Conservation (phyloP, 2,329 filamentous ascomycete genomes). For the Aspergillus sp. region DNA sequence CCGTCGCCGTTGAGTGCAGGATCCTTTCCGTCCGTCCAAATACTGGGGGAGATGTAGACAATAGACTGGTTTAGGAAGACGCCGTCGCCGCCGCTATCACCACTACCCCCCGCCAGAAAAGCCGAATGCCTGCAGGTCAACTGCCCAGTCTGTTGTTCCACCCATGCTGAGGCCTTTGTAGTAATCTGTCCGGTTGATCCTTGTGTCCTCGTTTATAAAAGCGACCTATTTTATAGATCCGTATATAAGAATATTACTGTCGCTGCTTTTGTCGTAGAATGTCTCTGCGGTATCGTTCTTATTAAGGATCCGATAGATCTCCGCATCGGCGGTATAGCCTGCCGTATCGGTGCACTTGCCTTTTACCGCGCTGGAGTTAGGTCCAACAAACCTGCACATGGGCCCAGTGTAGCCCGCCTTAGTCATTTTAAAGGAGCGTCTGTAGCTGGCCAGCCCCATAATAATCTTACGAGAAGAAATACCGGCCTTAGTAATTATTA, state of each 20-base stretch:
- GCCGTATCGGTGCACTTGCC: slow-evolving; percentile 37
- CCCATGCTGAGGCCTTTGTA: slow-evolving; percentile 29
- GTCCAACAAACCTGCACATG: slow-evolving; percentile 33
- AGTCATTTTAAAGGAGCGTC: slow-evolving; percentile 33
- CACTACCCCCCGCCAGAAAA: background rate
- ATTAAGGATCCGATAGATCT: slow-evolving; percentile 35
- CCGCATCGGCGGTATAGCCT: slow-evolving; percentile 40
- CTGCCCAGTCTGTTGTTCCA: slow-evolving; percentile 39
- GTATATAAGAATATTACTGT: background rate
- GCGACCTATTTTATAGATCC: slow-evolving; percentile 26
- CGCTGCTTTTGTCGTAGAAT: background rate
- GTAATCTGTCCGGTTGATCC: slow-evolving; percentile 17
- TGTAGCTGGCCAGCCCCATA: slow-evolving; percentile 35
- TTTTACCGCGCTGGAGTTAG: slow-evolving; percentile 23
- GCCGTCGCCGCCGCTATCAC: background rate
- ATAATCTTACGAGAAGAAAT: slow-evolving; percentile 25
- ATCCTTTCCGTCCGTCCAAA: background rate
- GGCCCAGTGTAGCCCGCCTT: slow-evolving; percentile 26
- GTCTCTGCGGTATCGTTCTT: background rate
- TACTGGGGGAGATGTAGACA: background rate
- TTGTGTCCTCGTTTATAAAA: slow-evolving; percentile 29
- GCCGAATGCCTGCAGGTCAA: slow-evolving; percentile 24
- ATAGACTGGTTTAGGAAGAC: background rate
- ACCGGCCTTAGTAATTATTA: slow-evolving; percentile 23
- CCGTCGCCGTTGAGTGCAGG: background rate